Conservation (phyloP, 176 grass and related monocot species). For the Canna indica region DNA sequence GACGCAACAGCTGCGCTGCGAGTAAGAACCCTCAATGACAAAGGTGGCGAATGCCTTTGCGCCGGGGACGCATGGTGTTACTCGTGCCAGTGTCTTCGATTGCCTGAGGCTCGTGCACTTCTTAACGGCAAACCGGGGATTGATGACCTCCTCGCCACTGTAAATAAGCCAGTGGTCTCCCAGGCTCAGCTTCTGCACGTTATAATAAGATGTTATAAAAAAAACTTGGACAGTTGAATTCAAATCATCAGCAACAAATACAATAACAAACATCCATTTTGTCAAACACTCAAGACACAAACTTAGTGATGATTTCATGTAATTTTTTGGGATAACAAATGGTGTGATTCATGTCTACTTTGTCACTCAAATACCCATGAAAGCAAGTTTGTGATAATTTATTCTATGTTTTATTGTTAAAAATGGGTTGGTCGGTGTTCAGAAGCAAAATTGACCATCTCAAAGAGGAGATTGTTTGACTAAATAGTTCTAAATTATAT, state of each 20-base stretch:
- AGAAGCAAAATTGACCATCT: neutral
- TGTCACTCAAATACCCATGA: neutral
- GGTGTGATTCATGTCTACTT: neutral
- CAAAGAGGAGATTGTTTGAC: neutral
- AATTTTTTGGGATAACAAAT: neutral
- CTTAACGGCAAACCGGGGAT: conserved; percentile 48
- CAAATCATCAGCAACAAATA: neutral
- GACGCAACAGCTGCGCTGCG: conserved; percentile 40
- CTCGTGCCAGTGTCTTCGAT: conserved; percentile 29
- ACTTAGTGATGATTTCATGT: neutral
- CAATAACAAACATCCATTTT: neutral
- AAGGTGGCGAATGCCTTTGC: conserved; percentile 9
- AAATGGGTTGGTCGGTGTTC: neutral
- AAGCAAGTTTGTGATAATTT: neutral
- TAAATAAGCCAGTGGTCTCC: conserved; percentile 62
- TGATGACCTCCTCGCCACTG: conserved; percentile 41
- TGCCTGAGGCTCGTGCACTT: conserved; percentile 35
- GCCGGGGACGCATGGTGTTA: conserved; percentile 16
- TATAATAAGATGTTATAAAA: neutral
- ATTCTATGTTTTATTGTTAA: neutral
- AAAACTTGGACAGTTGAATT: neutral
- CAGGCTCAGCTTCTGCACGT: conserved; percentile 63
- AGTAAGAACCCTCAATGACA: conserved; percentile 64
- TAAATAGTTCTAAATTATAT: neutral
- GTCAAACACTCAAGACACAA: neutral